Conservation (phyloP, 306 rosid species). For the Malus orientalis region DNA sequence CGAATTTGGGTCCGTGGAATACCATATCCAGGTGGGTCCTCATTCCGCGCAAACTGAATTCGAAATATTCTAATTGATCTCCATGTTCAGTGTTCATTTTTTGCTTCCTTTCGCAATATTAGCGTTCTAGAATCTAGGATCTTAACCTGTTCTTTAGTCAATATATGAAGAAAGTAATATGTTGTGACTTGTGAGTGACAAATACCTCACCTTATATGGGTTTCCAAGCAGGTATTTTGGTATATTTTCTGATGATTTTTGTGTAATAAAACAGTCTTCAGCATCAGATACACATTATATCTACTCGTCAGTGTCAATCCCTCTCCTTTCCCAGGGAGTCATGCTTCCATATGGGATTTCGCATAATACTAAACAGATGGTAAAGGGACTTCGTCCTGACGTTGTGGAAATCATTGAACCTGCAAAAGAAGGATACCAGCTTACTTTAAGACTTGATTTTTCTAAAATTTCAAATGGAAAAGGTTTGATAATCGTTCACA, state of each 20-base stretch:
- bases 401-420: conserved; percentile 54
- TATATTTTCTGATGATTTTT: conserved; percentile 13
- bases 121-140: background rate
- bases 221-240: background rate
- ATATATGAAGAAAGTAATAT: background rate
- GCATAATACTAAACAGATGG: conserved; percentile 40
- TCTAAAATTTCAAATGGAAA: conserved; percentile 41
- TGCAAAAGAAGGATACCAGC: conserved; percentile 62
- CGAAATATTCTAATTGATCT: background rate
- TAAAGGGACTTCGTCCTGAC: conserved; percentile 42
- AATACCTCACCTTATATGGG: background rate
- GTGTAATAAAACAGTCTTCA: conserved; percentile 40
- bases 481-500: conserved; percentile 37
- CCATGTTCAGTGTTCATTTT: background rate
- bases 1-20: conserved; percentile 74
- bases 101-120: background rate
- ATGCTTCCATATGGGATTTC: conserved; percentile 37
- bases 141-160: background rate
- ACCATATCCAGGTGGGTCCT: conserved; percentile 57
- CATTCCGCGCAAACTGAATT: background rate
- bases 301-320: conserved; percentile 68
- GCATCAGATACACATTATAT: conserved; percentile 40
- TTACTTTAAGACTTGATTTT: conserved; percentile 58
- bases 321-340: conserved; percentile 51
- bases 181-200: background rate